A percentile compares a stretch with the other conserved stretches of the same genome.
Conservation (phyloP, 139 green algal species). For the Edaphochlamys debaryana region DNA sequence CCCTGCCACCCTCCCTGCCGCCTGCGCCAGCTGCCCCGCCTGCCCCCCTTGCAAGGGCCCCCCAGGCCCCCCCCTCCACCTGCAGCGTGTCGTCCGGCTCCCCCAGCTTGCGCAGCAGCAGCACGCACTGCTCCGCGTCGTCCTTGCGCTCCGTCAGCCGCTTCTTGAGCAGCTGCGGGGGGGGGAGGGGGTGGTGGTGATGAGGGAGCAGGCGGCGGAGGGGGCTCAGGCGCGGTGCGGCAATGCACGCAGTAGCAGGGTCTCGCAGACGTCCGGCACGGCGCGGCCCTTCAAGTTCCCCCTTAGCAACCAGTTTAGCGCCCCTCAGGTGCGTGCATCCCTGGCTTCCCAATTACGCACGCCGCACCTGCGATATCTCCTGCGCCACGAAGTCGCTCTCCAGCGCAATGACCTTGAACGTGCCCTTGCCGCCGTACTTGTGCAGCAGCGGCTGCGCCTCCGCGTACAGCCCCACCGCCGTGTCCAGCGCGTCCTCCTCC, state of each 20-base stretch:
- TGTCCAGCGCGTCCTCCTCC: constrained; percentile 74
- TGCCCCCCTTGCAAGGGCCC: neutral
- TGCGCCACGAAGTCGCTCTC: constrained; percentile 69
- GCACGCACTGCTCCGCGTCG: constrained; percentile 77
- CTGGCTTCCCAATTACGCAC: too few relatives aligned
- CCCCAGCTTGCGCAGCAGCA: constrained; percentile 82
- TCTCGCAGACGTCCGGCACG: too few relatives aligned
- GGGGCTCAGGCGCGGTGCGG: neutral
- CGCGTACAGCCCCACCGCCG: constrained; percentile 79
- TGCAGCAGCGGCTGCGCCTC: constrained; percentile 81
- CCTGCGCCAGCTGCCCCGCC: neutral
- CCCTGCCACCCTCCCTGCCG: too few relatives aligned
- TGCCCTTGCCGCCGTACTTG: constrained; percentile 77
- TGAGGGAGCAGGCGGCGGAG: neutral
- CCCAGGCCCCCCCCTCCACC: constrained; percentile 45
- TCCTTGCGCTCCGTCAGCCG: constrained; percentile 73
- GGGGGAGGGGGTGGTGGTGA: neutral
- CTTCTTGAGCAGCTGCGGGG: constrained; percentile 56
- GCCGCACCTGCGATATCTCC: constrained; percentile 52
- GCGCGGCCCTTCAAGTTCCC: too few relatives aligned
- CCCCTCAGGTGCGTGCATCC: too few relatives aligned
- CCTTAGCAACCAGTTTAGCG: too few relatives aligned
- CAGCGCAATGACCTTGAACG: constrained; percentile 67
- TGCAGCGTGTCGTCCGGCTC: constrained; percentile 81
- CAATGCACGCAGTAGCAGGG: too few relatives aligned